Base-by-base conservation (phyloP, 1,284 basidiomycete genomes). In the Coniferiporia weirii region DNA sequence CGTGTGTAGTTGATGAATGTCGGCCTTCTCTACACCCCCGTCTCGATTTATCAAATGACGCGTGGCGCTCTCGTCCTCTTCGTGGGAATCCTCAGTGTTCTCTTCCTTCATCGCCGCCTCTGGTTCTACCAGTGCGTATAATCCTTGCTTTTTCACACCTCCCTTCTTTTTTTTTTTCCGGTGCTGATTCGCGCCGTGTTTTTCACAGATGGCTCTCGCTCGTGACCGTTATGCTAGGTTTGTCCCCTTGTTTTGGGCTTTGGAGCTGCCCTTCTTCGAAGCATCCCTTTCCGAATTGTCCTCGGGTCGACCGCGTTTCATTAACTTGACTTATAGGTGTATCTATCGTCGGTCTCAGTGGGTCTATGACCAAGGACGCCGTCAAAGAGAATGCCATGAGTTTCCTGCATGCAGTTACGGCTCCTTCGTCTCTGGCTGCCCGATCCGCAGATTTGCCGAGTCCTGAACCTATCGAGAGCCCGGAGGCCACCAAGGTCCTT, bases 11-110 rank as follows among this genome's bases (percentile, higher is more conserved):
- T 95, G 66, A 98, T 98, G 95, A 97, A 97, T 68, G 80, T 95
- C 66, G 95, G 95, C 59, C 81, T 98, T 55, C 82, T 98, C 52
- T 93, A 96, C 72, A 96, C 93, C 1, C 95, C 95, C 22, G 96
- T 98, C 47, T 97, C 94, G 54, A 94, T 99, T 67, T 98, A 93
- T 79, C 96, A 96, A 76, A 98, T 98, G 96, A 93, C 91, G 45
- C 85, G 97, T 64, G 97, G 97, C 46, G 93, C 95, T 12, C 85
- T 99, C 59, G 96, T 99, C 55, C 83, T 99, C 55, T 99, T 97
- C 77, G 97, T 99, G 63, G 97, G 95, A 43, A 72, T 94, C 57
- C 84, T 98, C 65, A 93, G 89, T 56, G 95, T 99, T 68, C 73
- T 95, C 64, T 99, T 99, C 79, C 84, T 99, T 59, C 84, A 83